These are phyloP conservation scores for Ceratocystis eucalypticola DNA, from an alignment of 2,329 filamentous ascomycete genomes.

Conservation along the genomic window DNA sequence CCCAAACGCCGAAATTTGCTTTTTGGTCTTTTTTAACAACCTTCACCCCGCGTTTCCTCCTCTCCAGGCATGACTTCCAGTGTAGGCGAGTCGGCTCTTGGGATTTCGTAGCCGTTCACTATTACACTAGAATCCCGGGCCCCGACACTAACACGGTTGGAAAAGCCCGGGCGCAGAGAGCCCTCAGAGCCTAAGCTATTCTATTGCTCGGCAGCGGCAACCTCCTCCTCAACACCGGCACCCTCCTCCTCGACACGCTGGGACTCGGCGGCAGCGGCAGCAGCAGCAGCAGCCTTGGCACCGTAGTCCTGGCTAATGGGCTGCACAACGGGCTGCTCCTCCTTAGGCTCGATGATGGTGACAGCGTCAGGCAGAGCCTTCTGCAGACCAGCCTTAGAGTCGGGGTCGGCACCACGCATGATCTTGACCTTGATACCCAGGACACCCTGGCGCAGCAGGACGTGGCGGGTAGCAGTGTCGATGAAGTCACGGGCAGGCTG, in stretches of 20 bases:
- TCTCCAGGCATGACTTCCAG: conserved; percentile 12
- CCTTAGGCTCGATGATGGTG: conserved; percentile 99
- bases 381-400: conserved; percentile 95
- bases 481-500: conserved; percentile 99
- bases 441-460: conserved; percentile 98
- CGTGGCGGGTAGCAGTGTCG: conserved; percentile 95
- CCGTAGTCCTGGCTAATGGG: conserved; percentile 98
- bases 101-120: conserved; percentile 13
- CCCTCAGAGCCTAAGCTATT: conserved; percentile 19
- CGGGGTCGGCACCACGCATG: conserved; percentile 98
- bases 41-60: conserved; percentile 2
- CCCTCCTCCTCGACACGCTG: conserved; percentile 45
- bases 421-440: conserved; percentile 99
- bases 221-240: conserved; percentile 38
- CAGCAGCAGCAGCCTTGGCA: conserved; percentile 64
- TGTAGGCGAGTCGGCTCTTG: conserved; percentile 14
- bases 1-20: conserved; percentile 13
- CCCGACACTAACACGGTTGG: conserved; percentile 17
- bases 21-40: conserved; percentile 7
- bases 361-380: conserved; percentile 97
- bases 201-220: conserved; percentile 34
- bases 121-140: conserved; percentile 11
- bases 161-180: conserved; percentile 19
- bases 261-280: conserved; percentile 39
- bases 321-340: conserved; percentile 89